Base-by-base conservation (phyloP, 2,329 filamentous ascomycete genomes). In the Diaporthe citri region DNA sequence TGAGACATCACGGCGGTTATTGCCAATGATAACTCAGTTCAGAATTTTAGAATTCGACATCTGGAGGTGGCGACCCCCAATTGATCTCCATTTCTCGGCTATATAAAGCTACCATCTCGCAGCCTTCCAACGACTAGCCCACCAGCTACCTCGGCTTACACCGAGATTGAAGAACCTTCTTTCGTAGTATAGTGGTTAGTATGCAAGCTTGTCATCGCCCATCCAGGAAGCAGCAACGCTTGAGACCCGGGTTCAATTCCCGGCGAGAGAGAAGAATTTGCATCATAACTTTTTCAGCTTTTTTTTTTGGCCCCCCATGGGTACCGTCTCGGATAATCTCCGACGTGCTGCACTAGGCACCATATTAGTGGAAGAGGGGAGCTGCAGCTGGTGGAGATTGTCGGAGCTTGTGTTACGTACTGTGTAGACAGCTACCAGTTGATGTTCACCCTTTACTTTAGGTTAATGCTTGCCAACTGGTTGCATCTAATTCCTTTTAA, bases 191-290 rank as follows among this genome's bases (percentile, higher is more conserved):
- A 71, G 67, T 71, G 67, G 67, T 74, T 48, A 60, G 73, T 72
- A 72, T 72, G 51, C 43, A 55, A 70, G 69, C 66, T 72, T 74
- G 73, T 74, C 73, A 74, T 60, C 39, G 43, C 36, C 59, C 55
- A 57, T 57, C 22, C 28, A 48, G 66, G 69, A 48, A 31, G 55
- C 31, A 36, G 41, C 51, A 59, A 46, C 69, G 69, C 69, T 71
- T 59, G 69, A 48, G 69, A 71, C 73, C 73, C 66, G 66, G 73
- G 57, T 74, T 74, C 66, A 62, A 74, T 70, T 74, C 73, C 73
- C 73, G 73, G 73, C 73, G 73, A 60, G 66, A 74, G 73, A 74
- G 72, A 52, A 51, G 43, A 51, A 66, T 51, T 39, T 67, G 43
- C 43, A 67, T 39, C 10, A 17, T 1, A 31, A 28, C 5, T 74